A percentile compares a stretch with the other conserved stretches of the same genome.
Evolutionary conservation across 164 flowering plant species (phyloP).

Genomic region (Cinnamomum micranthum): DNA sequence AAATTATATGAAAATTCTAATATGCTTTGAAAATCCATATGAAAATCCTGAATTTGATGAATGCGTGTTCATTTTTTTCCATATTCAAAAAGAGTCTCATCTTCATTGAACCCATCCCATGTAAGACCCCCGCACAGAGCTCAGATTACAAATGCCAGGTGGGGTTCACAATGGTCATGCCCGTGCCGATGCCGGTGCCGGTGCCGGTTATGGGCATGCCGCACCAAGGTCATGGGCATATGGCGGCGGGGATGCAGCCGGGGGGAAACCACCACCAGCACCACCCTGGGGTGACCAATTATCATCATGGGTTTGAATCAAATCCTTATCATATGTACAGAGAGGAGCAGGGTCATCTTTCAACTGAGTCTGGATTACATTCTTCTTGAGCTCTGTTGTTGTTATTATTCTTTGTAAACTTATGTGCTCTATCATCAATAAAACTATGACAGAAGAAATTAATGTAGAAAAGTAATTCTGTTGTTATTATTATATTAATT

Average conservation of each 20-base stretch:
- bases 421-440: neutral
- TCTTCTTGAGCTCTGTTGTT: neutral
- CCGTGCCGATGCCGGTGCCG: neutral
- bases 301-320: slow-evolving; percentile 18
- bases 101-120: too few species aligned
- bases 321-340: slow-evolving; percentile 22
- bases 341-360: slow-evolving; percentile 15
- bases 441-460: too few species aligned
- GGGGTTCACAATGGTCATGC: neutral
- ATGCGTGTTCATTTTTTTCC: too few species aligned
- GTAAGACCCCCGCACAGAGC: too few species aligned
- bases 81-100: too few species aligned
- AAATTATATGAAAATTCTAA: too few species aligned
- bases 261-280: neutral
- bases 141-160: too few species aligned
- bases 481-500: too few species aligned
- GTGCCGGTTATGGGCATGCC: slow-evolving; percentile 33
- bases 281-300: slow-evolving; percentile 7
- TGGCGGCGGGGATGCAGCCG: slow-evolving; percentile 28
- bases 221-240: slow-evolving; percentile 37
- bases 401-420: neutral
- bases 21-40: too few species aligned
- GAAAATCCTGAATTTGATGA: too few species aligned
- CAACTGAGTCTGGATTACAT: too few species aligned
- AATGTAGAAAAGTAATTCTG: too few species aligned